These are phyloP conservation scores for Mycena polygramma DNA, from an alignment of 768 basidiomycete genomes.

Conservation along the genomic window DNA sequence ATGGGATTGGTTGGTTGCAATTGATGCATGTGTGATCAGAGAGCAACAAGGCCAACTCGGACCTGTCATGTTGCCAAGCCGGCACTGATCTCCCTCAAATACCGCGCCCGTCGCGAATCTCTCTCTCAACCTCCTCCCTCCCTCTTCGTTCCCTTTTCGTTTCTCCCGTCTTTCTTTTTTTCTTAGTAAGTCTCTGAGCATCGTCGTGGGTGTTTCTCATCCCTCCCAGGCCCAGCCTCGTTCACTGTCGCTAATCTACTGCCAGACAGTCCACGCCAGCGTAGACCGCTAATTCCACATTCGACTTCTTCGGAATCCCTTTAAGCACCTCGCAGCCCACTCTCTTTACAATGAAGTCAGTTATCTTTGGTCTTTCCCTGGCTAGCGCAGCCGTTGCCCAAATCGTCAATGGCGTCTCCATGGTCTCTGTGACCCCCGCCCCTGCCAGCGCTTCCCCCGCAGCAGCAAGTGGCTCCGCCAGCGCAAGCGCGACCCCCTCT, in stretches of 20 bases:
- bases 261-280: constrained; percentile 79
- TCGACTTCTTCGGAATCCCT: constrained; percentile 53
- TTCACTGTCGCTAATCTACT: constrained; percentile 60
- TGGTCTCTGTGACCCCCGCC: constrained; percentile 50
- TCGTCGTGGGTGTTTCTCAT: background rate
- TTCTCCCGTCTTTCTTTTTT: constrained; percentile 53
- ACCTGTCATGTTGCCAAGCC: constrained; percentile 28
- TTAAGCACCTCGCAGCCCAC: constrained; percentile 57
- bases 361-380: constrained; percentile 70
- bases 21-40: constrained; percentile 46
- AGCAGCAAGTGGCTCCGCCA: no score
- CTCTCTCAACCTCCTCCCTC: constrained; percentile 53
- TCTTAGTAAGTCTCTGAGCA: constrained; percentile 54
- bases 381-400: constrained; percentile 71
- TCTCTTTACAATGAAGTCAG: constrained; percentile 74
- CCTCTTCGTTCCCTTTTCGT: constrained; percentile 55
- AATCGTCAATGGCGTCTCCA: constrained; percentile 61
- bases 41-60: constrained; percentile 32
- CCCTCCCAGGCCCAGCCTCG: constrained; percentile 53
- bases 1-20: constrained; percentile 49
- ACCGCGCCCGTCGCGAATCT: constrained; percentile 34
- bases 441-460: constrained; percentile 40
- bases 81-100: constrained; percentile 38
- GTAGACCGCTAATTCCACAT: constrained; percentile 74
- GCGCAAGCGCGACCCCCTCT: background rate